These are phyloP conservation scores for Linum usitatissimum DNA, from an alignment of 345 rosid species.

Conservation along the genomic window DNA sequence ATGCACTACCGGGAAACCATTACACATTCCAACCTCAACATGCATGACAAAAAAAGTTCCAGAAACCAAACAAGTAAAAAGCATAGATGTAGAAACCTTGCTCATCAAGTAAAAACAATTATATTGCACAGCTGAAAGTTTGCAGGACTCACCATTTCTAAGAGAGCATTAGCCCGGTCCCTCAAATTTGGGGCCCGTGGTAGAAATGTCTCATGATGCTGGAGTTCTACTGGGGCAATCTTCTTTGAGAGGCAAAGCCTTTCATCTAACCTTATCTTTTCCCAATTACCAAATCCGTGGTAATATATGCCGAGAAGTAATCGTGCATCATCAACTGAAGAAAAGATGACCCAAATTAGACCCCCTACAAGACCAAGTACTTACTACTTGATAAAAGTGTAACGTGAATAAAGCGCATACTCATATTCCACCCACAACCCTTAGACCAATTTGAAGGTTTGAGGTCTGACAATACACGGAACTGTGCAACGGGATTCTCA, in stretches of 20 bases:
- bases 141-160: slow-evolving; percentile 64
- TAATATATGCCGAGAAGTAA: slow-evolving; percentile 82
- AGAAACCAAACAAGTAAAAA: neutral
- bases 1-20: too few relatives aligned
- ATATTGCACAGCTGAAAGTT: neutral
- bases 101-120: neutral
- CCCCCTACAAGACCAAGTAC: neutral
- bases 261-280: slow-evolving; percentile 86
- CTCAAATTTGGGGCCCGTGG: slow-evolving; percentile 97
- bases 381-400: neutral
- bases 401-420: slow-evolving; percentile 31
- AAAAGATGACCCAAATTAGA: slow-evolving; percentile 9
- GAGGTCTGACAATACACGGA: slow-evolving; percentile 69
- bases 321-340: slow-evolving; percentile 92
- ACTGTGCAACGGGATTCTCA: slow-evolving; percentile 75
- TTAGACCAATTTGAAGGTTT: slow-evolving; percentile 99
- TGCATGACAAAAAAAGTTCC: neutral
- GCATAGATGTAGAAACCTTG: neutral
- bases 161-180: slow-evolving; percentile 96
- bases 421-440: slow-evolving; percentile 99
- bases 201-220: slow-evolving; percentile 96
- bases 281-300: slow-evolving; percentile 99
- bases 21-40: neutral
- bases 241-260: slow-evolving; percentile 84
- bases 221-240: slow-evolving; percentile 98